phyloP scores from a whole-genome alignment of 2,329 filamentous ascomycete genomes.

The Pseudogymnoascus sp. region DNA sequence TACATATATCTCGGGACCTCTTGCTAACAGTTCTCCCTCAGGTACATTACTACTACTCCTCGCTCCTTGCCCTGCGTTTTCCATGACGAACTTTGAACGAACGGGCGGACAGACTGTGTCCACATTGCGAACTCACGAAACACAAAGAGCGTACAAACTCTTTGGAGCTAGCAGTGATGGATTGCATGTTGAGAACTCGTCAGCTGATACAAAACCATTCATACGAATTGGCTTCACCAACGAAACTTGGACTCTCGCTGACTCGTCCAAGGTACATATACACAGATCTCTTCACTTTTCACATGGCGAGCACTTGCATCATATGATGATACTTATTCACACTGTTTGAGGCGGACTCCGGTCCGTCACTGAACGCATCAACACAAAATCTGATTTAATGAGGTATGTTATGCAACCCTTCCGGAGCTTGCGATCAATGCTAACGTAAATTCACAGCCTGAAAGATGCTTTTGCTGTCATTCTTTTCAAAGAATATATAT shows the following conservation, averaged over 20 bases:
- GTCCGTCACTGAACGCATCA: slow-evolving; percentile 29
- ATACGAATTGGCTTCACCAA: slow-evolving; percentile 9
- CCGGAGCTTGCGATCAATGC: background rate
- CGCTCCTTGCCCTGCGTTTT: slow-evolving; percentile 12
- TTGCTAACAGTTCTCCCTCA: slow-evolving; percentile 21
- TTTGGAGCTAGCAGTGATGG: slow-evolving; percentile 28
- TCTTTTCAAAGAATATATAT: slow-evolving; percentile 11
- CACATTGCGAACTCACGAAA: slow-evolving; percentile 26
- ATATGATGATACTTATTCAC: slow-evolving; percentile 36
- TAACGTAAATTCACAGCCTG: slow-evolving; percentile 23
- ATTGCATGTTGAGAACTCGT: slow-evolving; percentile 37
- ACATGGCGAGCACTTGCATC: slow-evolving; percentile 20
- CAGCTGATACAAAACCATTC: slow-evolving; percentile 30
- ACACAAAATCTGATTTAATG: slow-evolving; percentile 38
- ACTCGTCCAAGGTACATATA: slow-evolving; percentile 9
- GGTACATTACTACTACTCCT: slow-evolving; percentile 24
- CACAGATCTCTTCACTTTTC: slow-evolving; percentile 12
- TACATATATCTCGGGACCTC: background rate
- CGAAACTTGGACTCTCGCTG: slow-evolving; percentile 8
- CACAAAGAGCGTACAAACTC: slow-evolving; percentile 33
- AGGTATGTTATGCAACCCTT: slow-evolving; percentile 25
- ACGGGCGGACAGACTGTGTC: slow-evolving; percentile 36
- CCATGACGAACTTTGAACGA: slow-evolving; percentile 38
- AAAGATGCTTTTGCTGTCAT: slow-evolving; percentile 26
- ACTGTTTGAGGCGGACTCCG: slow-evolving; percentile 32